A percentile compares a stretch with the other conserved stretches of the same genome.
Conservation (phyloP, 1,284 basidiomycete species). For the Trichosporon faecale region DNA sequence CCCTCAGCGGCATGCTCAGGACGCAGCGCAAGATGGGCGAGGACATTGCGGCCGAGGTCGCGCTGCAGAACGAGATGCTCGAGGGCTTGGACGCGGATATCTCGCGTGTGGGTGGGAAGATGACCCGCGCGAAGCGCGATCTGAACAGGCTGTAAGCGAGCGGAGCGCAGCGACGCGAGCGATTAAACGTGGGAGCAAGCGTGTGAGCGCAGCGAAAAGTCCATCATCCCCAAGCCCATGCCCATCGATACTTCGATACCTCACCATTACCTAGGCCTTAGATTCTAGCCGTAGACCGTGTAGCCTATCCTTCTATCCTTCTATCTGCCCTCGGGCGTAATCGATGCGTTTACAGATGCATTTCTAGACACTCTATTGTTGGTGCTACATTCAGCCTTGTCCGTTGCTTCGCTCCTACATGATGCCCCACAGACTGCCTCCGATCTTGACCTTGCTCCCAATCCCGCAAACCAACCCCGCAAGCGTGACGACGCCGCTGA, state of each 20-base stretch:
- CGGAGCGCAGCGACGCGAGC: not conserved
- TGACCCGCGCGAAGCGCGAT: slow-evolving; percentile 74
- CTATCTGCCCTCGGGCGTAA: not conserved
- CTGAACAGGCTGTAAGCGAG: slow-evolving; percentile 59
- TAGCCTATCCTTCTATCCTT: not conserved
- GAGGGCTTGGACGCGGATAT: slow-evolving; percentile 73
- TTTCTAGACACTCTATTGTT: not conserved
- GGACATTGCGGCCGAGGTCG: slow-evolving; percentile 81
- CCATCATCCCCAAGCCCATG: too few relatives aligned
- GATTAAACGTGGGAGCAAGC: too few relatives aligned
- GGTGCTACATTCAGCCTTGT: not conserved
- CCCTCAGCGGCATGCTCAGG: slow-evolving; percentile 75
- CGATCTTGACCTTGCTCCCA: not conserved
- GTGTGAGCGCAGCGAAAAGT: not conserved
- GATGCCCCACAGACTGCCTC: not conserved
- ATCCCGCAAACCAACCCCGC: not conserved
- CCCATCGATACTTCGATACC: too few relatives aligned
- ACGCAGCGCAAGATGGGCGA: slow-evolving; percentile 82
- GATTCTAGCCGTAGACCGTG: not conserved
- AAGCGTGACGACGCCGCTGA: slow-evolving; percentile 9
- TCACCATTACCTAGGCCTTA: not conserved
- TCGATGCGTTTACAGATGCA: not conserved
- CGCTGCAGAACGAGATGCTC: slow-evolving; percentile 79
- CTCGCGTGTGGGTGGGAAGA: slow-evolving; percentile 69
- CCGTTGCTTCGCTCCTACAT: not conserved